Evolutionary conservation across 768 basidiomycete genomes (phyloP), one percentile per base, ranked within the genome.

Genomic region (Stropharia rugosoannulata): DNA sequence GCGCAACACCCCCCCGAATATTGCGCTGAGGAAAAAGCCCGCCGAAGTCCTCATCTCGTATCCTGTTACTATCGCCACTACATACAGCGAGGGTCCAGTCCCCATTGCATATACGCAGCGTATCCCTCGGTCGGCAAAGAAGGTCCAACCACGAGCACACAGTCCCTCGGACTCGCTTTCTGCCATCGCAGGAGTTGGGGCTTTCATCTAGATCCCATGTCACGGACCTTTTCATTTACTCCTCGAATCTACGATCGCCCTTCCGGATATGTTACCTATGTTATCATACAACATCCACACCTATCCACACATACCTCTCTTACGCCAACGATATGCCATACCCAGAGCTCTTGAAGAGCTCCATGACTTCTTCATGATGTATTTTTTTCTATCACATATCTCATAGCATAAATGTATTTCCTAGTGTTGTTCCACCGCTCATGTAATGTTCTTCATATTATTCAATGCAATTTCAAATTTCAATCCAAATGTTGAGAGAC

Each of bases 11-110:
- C 50, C 50, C 5, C 16, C 29, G 29, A 32, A 32, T 32, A 32
- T 32, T 32, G 29, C 50, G 11, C 19, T 32, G 10, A 13, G 19
- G 18, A 52, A 44, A 16, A 35, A 12, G 12, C 25, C 51, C 32
- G 27, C 25, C 11, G 16, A 19, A 39, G 57, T 10, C 16, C 49
- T 71, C 13, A 32, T 68, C 4, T 65, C 64, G 1, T 56, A 63
- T 25, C 64, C 62, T 2, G 63, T 73, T 22, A 61, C 60, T 5
- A 67, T 73, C 15, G 64, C 62, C n/a, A 70, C 67, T 7, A 53
- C 63, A 13, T 62, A 62, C 16, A 60, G 62, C n/a, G 58, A 60
- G 42, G 70, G 68, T 1, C 69, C 66, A 8, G 29, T 32, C 19
- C 68, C 68, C 18, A 51, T 63, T 25, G 52, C 68, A 22, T 61